Conservation (phyloP, 2,329 filamentous ascomycete species). For the Sclerotinia borealis region DNA sequence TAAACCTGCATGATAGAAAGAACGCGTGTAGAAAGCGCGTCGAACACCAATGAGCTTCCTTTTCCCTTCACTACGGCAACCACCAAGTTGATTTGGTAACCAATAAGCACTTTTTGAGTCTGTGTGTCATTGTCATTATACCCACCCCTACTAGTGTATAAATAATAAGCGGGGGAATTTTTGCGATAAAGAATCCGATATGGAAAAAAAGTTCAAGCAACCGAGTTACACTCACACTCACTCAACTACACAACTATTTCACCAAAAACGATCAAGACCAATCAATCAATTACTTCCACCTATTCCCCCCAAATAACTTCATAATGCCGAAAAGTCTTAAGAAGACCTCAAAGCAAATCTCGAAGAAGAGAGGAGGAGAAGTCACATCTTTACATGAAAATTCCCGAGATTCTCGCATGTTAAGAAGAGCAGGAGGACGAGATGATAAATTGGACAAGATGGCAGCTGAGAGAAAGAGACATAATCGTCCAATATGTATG, state of each 20-base stretch:
- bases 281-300: background rate
- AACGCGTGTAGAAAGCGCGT: constrained; percentile 14
- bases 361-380: constrained; percentile 75
- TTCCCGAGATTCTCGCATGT: constrained; percentile 75
- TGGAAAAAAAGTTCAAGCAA: constrained; percentile 17
- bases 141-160: background rate
- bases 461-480: constrained; percentile 61
- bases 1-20: constrained; percentile 4
- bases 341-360: constrained; percentile 84
- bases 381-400: constrained; percentile 77
- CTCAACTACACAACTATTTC: too few species aligned
- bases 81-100: constrained; percentile 11
- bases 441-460: constrained; percentile 77
- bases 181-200: constrained; percentile 25
- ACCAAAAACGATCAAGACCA: background rate
- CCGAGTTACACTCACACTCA: background rate
- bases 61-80: constrained; percentile 11
- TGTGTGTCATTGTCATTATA: background rate
- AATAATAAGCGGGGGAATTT: constrained; percentile 15
- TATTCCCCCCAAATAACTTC: background rate
- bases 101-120: background rate
- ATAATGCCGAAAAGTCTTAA: constrained; percentile 69
- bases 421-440: constrained; percentile 72
- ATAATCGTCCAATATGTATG: constrained; percentile 66
- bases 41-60: constrained; percentile 1